A percentile compares a stretch with the other conserved stretches of the same genome.
These are phyloP conservation scores for Acacia pycnantha DNA, from an alignment of 331 rosid genomes.

Conservation along the genomic window DNA sequence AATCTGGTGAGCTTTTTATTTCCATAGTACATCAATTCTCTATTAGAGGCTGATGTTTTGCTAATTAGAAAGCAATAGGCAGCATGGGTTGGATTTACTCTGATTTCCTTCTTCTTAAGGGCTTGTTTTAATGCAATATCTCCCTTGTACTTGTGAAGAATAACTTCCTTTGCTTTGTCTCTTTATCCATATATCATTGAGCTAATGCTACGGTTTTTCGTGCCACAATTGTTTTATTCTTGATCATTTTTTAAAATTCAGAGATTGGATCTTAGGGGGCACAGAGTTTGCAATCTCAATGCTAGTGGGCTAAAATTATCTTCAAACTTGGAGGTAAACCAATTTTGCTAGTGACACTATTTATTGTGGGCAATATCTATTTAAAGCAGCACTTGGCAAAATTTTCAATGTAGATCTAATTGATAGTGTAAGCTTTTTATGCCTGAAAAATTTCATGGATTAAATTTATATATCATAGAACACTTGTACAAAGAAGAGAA, in stretches of 20 bases:
- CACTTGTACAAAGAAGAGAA: neutral
- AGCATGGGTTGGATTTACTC: constrained; percentile 3
- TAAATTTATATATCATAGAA: neutral
- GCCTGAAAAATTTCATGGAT: neutral
- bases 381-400: neutral
- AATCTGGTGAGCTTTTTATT: neutral
- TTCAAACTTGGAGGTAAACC: constrained; percentile 83
- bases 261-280: constrained; percentile 99
- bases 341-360: constrained; percentile 10
- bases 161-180: constrained; percentile 8
- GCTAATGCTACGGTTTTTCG: constrained; percentile 9
- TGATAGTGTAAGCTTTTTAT: neutral
- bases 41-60: constrained; percentile 20
- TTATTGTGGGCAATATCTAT: constrained; percentile 8
- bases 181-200: constrained; percentile 12
- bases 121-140: neutral
- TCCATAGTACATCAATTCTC: neutral
- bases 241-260: constrained; percentile 38
- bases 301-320: constrained; percentile 91
- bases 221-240: constrained; percentile 16
- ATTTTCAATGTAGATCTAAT: neutral
- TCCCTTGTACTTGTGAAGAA: constrained; percentile 19
- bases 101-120: neutral
- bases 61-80: constrained; percentile 2
- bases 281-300: constrained; percentile 88